phyloP scores from a whole-genome alignment of 768 basidiomycete species.

The Kwoniella sp. region DNA sequence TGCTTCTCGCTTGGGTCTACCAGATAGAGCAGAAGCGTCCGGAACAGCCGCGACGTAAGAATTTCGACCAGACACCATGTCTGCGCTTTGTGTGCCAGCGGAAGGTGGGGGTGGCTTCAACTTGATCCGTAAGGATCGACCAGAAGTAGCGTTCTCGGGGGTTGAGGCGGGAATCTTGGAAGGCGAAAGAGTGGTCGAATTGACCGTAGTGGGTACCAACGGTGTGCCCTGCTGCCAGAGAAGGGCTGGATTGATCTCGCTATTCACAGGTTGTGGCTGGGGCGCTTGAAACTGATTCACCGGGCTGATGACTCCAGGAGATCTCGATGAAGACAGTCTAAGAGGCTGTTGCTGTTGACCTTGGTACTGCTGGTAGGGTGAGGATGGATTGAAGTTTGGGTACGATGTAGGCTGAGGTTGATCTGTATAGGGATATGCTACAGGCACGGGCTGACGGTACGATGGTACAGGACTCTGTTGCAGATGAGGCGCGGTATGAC shows the following conservation, averaged over 20 bases:
- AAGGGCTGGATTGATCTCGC: slow-evolving; percentile 13
- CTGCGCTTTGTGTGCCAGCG: background rate
- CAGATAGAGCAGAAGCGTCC: slow-evolving; percentile 1
- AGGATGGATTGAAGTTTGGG: background rate
- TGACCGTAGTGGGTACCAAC: background rate
- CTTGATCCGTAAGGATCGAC: slow-evolving; percentile 2
- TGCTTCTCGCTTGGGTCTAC: slow-evolving; percentile 22
- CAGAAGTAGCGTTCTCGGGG: background rate
- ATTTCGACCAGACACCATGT: slow-evolving; percentile 5
- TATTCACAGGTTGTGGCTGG: slow-evolving; percentile 3
- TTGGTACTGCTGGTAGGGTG: background rate
- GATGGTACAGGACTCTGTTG: background rate
- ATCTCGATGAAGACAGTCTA: background rate
- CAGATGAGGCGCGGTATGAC: background rate
- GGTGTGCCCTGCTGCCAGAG: slow-evolving; percentile 1
- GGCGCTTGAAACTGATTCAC: background rate
- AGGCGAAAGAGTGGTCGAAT: background rate
- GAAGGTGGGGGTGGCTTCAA: background rate
- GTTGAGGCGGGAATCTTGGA: slow-evolving; percentile 1
- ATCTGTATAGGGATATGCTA: background rate
- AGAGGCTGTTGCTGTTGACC: background rate
- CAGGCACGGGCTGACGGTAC: background rate
- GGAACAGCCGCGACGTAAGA: background rate
- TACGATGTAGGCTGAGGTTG: background rate
- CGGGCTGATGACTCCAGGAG: background rate